A percentile compares a stretch with the other conserved stretches of the same genome.
These are phyloP conservation scores for Fraxinus pennsylvanica DNA, from an alignment of 257 asterid genomes.

Conservation along the genomic window DNA sequence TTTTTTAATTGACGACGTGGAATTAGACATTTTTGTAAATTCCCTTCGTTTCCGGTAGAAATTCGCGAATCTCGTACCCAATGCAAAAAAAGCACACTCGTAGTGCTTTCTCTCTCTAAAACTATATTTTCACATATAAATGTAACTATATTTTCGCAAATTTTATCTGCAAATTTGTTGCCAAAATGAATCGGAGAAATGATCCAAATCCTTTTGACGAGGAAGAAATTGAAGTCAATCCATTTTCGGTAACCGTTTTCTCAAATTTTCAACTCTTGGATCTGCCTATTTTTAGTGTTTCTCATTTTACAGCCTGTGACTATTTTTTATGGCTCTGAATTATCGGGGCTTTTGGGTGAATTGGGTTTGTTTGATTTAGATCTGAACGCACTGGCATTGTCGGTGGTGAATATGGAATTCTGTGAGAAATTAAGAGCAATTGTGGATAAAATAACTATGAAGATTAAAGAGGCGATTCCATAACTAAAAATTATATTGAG, in stretches of 20 bases:
- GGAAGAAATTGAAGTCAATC: conserved; percentile 94
- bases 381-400: neutral
- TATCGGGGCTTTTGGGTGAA: neutral
- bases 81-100: too few relatives aligned
- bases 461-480: too few relatives aligned
- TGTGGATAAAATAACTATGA: neutral
- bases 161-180: conserved; percentile 23
- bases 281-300: conserved; percentile 41
- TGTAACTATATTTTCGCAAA: neutral
- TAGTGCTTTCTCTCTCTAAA: too few relatives aligned
- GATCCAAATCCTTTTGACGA: conserved; percentile 97
- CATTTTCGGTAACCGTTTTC: conserved; percentile 77
- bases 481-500: neutral
- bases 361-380: neutral
- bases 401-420: neutral
- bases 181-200: conserved; percentile 65
- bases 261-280: conserved; percentile 23
- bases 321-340: neutral
- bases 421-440: neutral
- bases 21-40: too few relatives aligned
- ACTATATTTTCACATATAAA: too few relatives aligned
- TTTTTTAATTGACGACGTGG: too few relatives aligned
- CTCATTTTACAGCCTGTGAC: neutral
- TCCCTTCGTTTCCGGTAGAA: neutral
- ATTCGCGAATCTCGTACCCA: neutral